Conservation (phyloP, 2,329 filamentous ascomycete species). For the Colletotrichum gloeosporioides region DNA sequence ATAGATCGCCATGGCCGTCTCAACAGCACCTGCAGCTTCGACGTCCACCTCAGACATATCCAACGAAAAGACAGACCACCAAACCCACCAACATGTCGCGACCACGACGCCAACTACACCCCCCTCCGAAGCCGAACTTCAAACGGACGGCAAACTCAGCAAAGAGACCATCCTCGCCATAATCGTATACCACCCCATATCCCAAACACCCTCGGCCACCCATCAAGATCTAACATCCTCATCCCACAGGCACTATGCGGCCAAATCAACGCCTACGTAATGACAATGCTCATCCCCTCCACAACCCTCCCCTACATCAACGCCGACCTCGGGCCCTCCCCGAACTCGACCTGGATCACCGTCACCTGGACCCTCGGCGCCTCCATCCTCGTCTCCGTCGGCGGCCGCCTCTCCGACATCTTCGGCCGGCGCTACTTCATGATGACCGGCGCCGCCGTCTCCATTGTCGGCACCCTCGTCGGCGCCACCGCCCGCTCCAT, state of each 20-base stretch:
- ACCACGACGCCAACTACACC: neutral
- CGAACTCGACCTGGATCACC: constrained; percentile 39
- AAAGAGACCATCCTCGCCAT: neutral
- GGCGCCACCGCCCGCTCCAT: constrained; percentile 43
- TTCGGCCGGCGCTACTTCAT: constrained; percentile 45
- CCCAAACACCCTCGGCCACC: fast-evolving
- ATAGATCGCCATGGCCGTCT: neutral
- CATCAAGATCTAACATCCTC: neutral
- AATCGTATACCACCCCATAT: fast-evolving
- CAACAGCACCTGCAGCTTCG: neutral
- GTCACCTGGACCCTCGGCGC: constrained; percentile 36
- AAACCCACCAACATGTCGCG: neutral
- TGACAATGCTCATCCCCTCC: constrained; percentile 39
- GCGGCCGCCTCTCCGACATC: constrained; percentile 42
- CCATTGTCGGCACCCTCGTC: constrained; percentile 40
- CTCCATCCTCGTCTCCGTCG: constrained; percentile 37
- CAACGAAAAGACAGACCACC: neutral
- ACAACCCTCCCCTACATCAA: constrained; percentile 38
- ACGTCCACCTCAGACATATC: neutral
- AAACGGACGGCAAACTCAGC: neutral
- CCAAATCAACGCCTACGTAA: constrained; percentile 36
- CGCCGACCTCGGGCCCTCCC: constrained; percentile 36
- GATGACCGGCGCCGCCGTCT: constrained; percentile 36
- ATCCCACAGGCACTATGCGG: constrained; percentile 19
- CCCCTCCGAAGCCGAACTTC: neutral